phyloP scores from a whole-genome alignment of 495 filamentous ascomycete species.

The Lophiotrema nucula region DNA sequence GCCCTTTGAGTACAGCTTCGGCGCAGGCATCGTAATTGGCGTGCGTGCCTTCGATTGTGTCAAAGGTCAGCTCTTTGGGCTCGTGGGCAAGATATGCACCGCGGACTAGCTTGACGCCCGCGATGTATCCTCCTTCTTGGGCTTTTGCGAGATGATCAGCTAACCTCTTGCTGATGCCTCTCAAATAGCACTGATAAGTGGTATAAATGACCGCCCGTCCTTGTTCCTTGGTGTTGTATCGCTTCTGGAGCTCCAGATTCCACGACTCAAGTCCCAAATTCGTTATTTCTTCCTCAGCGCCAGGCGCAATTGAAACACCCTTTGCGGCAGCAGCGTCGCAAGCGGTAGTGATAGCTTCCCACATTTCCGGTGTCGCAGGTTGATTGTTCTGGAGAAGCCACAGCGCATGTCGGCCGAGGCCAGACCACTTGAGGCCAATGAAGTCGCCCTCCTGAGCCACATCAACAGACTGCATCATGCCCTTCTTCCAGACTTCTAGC shows the following conservation, averaged over 20 bases:
- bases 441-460: conserved; percentile 77
- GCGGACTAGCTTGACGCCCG: conserved; percentile 89
- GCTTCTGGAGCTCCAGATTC: conserved; percentile 73
- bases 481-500: conserved; percentile 69
- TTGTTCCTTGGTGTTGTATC: conserved; percentile 63
- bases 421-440: conserved; percentile 88
- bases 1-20: conserved; percentile 50
- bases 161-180: conserved; percentile 64
- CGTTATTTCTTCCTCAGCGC: conserved; percentile 81
- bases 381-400: conserved; percentile 57
- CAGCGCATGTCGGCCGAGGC: conserved; percentile 79
- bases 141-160: conserved; percentile 66
- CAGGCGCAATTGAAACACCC: conserved; percentile 76
- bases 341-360: conserved; percentile 66
- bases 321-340: conserved; percentile 72
- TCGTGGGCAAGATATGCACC: conserved; percentile 87
- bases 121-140: conserved; percentile 64
- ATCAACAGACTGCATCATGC: conserved; percentile 72
- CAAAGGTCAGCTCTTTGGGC: conserved; percentile 73
- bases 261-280: conserved; percentile 84
- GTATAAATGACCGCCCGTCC: conserved; percentile 65
- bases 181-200: conserved; percentile 84
- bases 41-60: conserved; percentile 80
- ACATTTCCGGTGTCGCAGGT: conserved; percentile 61
- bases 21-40: conserved; percentile 61